Evolutionary conservation across 2,329 filamentous ascomycete genomes (phyloP), one percentile per base, ranked within the genome.

Genomic region (Stagonosporopsis chrysanthemi): DNA sequence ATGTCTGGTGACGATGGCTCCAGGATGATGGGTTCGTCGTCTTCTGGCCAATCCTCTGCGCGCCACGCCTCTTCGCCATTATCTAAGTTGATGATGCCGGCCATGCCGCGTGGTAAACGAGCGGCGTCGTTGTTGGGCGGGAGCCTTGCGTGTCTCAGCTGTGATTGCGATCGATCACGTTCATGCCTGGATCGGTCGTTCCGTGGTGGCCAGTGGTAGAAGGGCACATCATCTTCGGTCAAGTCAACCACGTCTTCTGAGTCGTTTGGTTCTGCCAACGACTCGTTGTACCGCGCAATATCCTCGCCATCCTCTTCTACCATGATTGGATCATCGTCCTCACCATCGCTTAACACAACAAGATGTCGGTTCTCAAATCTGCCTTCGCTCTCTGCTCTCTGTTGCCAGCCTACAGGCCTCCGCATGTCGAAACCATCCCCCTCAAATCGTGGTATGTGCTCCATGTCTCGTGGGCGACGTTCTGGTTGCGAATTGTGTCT

Each of bases 371-470:
- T 33, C 12, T 48, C 48, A 29, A 41, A 43, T 39, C 48, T 24
- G 26, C 17, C 39, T 15, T 36, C 17, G 31, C 36, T 38, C 22
- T 48, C 48, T 39, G 38, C 54, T 48, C 39, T 47, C 6, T 12
- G n/a, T n/a, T 44, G 56, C 74, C 78, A 73, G 15, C 79, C 77
- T 15, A 78, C 72, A 1, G 85, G 85, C 58, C 83, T 77, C 56
- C 84, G 77, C 60, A 78, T 83, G 61, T 87, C 85, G 41, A 80
- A 75, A 4, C 84, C 84, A 74, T 86, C 82, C n/a, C 84, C 81
- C 14, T 77, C 69, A 61, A 73, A 82, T 60, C 79, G 75, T 26
- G 24, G 43, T 14, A 23, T 39, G 14, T 43, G 33, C 6, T 75
- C 70, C 63, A 75, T 76, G 60, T 71, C 24, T 22, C 38, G 48